Conservation (phyloP, 176 grass and related monocot genomes). For the Rhipidocladum racemiflorum region DNA sequence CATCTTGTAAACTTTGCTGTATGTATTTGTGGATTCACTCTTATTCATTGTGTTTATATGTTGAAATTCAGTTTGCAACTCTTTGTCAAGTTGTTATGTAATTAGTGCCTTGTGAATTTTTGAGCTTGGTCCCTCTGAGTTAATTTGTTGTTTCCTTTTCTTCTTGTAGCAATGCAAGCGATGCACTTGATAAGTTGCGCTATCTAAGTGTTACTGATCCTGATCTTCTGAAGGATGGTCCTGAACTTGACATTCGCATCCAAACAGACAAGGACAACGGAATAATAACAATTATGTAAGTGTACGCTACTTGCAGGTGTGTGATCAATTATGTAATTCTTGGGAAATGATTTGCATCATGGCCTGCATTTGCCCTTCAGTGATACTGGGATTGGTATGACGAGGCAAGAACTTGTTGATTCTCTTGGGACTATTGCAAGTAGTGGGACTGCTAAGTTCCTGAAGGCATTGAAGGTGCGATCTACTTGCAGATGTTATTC, state of each 20-base stretch:
- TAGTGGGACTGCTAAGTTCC: conserved; percentile 95
- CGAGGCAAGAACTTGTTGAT: conserved; percentile 83
- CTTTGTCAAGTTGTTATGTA: not conserved
- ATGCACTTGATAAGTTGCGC: conserved; percentile 95
- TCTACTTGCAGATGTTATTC: not conserved
- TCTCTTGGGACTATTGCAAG: conserved; percentile 95
- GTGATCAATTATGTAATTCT: not conserved
- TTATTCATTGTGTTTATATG: not conserved
- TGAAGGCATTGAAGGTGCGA: conserved; percentile 86
- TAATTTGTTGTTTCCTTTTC: conserved; percentile 2
- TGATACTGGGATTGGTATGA: conserved; percentile 98
- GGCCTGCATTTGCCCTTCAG: conserved; percentile 39
- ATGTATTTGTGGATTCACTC: not conserved
- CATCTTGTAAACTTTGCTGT: not conserved
- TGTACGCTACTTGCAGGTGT: not conserved
- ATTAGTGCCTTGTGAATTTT: not conserved
- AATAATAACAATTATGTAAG: conserved; percentile 87
- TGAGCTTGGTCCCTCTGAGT: not conserved
- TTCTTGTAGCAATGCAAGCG: conserved; percentile 78
- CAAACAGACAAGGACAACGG: conserved; percentile 89
- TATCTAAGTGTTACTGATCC: conserved; percentile 91
- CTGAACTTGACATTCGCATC: conserved; percentile 83
- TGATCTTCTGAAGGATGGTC: conserved; percentile 81
- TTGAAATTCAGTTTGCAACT: not conserved
- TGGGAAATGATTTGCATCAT: not conserved